Base-by-base conservation (phyloP, 164 flowering plant species). In the Brasenia schreberi region DNA sequence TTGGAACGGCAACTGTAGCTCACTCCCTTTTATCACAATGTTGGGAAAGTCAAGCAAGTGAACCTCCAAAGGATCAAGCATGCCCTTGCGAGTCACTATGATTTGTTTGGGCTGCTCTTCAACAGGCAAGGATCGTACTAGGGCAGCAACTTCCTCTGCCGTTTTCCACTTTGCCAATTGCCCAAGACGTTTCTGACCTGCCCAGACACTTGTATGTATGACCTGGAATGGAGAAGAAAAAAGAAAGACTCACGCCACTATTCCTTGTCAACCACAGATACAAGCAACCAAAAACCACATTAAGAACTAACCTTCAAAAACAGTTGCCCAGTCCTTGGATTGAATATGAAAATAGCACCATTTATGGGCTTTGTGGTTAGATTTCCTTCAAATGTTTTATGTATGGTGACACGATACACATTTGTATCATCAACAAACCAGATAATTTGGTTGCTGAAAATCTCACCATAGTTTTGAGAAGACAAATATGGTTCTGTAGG, bases 381-480 rank as follows among this genome's bases (percentile, higher is more conserved):
- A 83, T 95, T 95, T 71, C 99, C 99, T 74, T 95, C 99, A 70
- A 95, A 95, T n/a, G 99, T 95, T 81, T 95, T 95, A 65, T 95
- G 99, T 49, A 95, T 95, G 56, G 99, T 95, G 23, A 95, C 99
- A 76, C 98, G 99, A 66, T 95, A 95, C 58, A 95, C 99, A 80
- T 95, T 95, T 52, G 99, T 95, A 73, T 95, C 99, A 79, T 95
- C 99, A 59, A 95, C 99, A 77, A 95, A 95, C 99, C 99, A 95
- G 71, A 95, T 95, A 1, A 95, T 95, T 72, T 95, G 99, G 72
- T 95, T 95, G 79, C 99, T 95, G 78, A 95, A 95, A 56, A 95
- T 95, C 81, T 95, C 99, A 23, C 99, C 99, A 77, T 95, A 95
- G 73, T 95, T 95, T 74, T 95, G 99, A 63, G 99, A 95, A 52